Evolutionary conservation across 2,329 filamentous ascomycete genomes (phyloP), one percentile per base, ranked within the genome.

Genomic region (Neocatenulostroma microsporum): DNA sequence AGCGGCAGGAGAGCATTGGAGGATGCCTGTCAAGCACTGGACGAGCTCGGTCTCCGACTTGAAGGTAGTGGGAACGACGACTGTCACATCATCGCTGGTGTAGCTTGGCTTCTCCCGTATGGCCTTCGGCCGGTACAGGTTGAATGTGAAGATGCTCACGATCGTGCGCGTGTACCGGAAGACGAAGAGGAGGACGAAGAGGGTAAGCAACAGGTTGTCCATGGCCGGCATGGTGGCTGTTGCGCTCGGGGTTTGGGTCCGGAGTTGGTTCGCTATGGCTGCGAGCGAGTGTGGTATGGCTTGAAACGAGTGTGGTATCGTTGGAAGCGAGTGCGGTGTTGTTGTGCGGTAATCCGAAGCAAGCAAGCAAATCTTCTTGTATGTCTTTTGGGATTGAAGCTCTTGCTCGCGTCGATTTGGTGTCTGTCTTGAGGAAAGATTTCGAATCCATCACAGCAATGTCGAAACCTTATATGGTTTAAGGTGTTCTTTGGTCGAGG

Each of bases 61-160:
- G 46, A 58, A 61, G 2, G 54, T 56, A 1, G 58, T 61, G 1
- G 58, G 57, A 13, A 60, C 45, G 19, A 60, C 40, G 29, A 60
- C 51, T 1, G 55, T 53, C 15, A 51, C 53, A 39, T 60, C 53
- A 10, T 38, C 21, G 3, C 46, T 34, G 9, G 30, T 47, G 44
- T 46, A 58, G 5, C 24, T 47, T 6, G 57, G 57, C 3, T 45
- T 47, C 2, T 38, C 33, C 1, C 40, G 27, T 14, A 56, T 34
- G 2, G 48, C 47, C n/a, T 47, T 49, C 4, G 55, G 43, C 32
- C 51, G 51, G 48, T 50, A 56, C 10, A 41, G 44, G 33, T 40
- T 13, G 34, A 49, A 57, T 9, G 53, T 48, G 39, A 39, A 45
- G 28, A 56, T 50, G 28, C 51, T 44, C 17, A 58, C 54, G 14